Evolutionary conservation across 2,329 filamentous ascomycete genomes (phyloP), one percentile per base, ranked within the genome.

Genomic region (Xylariomycetidae sp.): DNA sequence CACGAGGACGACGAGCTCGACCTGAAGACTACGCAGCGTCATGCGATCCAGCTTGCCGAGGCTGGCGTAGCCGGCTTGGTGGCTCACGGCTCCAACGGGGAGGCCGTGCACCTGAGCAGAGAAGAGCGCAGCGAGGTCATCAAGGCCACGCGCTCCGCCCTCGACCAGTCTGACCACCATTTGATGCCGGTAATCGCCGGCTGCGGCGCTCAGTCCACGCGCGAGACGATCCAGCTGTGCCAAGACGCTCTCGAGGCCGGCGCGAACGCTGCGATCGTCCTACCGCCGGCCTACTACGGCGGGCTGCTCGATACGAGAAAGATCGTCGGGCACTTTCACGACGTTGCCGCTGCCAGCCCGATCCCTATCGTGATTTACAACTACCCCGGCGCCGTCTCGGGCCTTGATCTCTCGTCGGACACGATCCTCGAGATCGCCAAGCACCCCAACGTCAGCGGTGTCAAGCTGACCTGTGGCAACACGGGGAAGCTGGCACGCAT

Each of bases 61-160:
- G 70, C 78, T 15, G 81, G 80, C 22, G 70, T 86, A 26, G 70
- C 79, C 13, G 82, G 82, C 27, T 65, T 87, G 32, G 75, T 84
- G 14, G 78, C 77, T 4, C 81, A 85, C 55, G 81, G 82, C 25
- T 83, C 78, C 48, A 87, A 86, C 52, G 83, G 82, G 49, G 83
- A 87, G 61, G 82, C 82, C 1, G 80, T 82, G 3, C 81, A 86
- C 51, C 67, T 86, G 8, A 73, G 74, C 33, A 75, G 74, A 42
- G 67, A 72, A n/a, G 82, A 87, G 57, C 72, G 82, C 30, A 70
- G 73, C 32, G 61, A 69, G 33, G 67, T 86, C 42, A 83, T 76
- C n/a, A 63, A 62, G 34, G 67, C 73, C 15, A 83, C 79, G 3
- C 72, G 79, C 13, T 65, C 70, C 39, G 77, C 77, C 14, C 64